phyloP scores from a whole-genome alignment of 2,329 filamentous ascomycete genomes.

The Ceratocystis ficicola region DNA sequence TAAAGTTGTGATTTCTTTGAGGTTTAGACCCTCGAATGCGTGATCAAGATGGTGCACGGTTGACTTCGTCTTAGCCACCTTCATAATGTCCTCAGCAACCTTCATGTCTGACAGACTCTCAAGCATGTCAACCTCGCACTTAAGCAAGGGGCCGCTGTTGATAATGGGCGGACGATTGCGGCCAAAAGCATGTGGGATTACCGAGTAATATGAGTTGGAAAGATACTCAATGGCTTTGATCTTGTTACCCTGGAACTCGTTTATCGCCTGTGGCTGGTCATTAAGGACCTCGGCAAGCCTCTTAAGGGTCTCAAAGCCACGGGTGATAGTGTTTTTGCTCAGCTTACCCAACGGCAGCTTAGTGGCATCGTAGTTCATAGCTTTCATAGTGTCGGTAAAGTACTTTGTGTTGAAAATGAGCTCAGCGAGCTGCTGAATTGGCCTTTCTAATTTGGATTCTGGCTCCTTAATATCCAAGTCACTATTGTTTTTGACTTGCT shows the following conservation, averaged over 20 bases:
- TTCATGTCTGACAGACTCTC: conserved; percentile 80
- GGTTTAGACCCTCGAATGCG: conserved; percentile 56
- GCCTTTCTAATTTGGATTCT: conserved; percentile 36
- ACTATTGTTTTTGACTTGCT: conserved; percentile 21
- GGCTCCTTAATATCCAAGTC: conserved; percentile 31
- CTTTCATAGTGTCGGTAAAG: conserved; percentile 54
- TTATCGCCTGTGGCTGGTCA: conserved; percentile 36
- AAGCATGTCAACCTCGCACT: conserved; percentile 65
- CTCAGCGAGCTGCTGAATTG: conserved; percentile 57
- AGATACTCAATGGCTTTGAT: conserved; percentile 44
- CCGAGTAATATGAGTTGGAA: conserved; percentile 67
- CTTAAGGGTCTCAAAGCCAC: conserved; percentile 66
- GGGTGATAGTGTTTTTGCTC: conserved; percentile 62
- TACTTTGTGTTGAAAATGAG: conserved; percentile 73
- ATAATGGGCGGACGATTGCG: conserved; percentile 62
- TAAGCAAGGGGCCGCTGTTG: conserved; percentile 42
- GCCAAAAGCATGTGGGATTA: conserved; percentile 73
- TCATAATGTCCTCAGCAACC: conserved; percentile 66
- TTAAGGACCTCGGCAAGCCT: conserved; percentile 57
- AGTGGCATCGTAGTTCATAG: conserved; percentile 58
- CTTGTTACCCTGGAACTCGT: conserved; percentile 33
- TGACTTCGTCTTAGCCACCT: conserved; percentile 38
- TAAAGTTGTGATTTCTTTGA: conserved; percentile 66
- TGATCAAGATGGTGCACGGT: conserved; percentile 55
- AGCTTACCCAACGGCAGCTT: conserved; percentile 78